These are phyloP conservation scores for Trichophyton schoenleinii DNA, from an alignment of 2,329 filamentous ascomycete species.

Conservation along the genomic window DNA sequence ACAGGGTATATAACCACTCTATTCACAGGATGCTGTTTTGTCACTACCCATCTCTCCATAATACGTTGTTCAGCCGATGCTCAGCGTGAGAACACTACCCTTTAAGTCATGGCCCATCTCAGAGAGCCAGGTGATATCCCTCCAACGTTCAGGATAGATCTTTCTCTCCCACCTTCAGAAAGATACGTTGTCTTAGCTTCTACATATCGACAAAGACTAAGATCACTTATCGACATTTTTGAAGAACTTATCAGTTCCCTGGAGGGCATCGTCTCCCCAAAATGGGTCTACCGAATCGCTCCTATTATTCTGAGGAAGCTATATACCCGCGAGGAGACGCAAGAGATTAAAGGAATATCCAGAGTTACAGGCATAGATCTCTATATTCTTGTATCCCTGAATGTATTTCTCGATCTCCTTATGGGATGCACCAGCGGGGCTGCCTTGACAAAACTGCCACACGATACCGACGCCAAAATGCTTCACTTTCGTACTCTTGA, in stretches of 20 bases:
- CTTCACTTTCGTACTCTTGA: slow-evolving; percentile 37
- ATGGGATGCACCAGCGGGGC: slow-evolving; percentile 54
- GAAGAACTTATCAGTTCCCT: slow-evolving; percentile 36
- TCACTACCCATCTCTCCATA: no score
- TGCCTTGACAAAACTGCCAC: slow-evolving; percentile 17
- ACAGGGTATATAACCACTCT: neutral
- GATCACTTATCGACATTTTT: slow-evolving; percentile 38
- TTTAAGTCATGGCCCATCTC: neutral
- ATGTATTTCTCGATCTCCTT: slow-evolving; percentile 50
- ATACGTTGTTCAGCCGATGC: neutral
- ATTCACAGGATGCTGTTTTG: neutral
- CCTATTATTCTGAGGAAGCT: slow-evolving; percentile 40
- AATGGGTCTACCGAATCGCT: slow-evolving; percentile 28
- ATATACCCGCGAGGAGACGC: slow-evolving; percentile 44
- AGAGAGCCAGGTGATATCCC: slow-evolving; percentile 10
- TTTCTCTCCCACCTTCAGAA: slow-evolving; percentile 40
- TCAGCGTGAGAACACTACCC: neutral
- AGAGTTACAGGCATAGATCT: slow-evolving; percentile 40
- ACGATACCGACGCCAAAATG: slow-evolving; percentile 18
- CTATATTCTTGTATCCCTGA: slow-evolving; percentile 50
- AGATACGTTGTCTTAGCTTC: slow-evolving; percentile 40
- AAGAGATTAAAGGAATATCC: slow-evolving; percentile 49
- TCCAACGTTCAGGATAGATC: slow-evolving; percentile 40
- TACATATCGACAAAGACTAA: slow-evolving; percentile 35
- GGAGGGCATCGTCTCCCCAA: slow-evolving; percentile 17